Base-by-base conservation (phyloP, 768 basidiomycete species). In the Kwoniella dendrophila region DNA sequence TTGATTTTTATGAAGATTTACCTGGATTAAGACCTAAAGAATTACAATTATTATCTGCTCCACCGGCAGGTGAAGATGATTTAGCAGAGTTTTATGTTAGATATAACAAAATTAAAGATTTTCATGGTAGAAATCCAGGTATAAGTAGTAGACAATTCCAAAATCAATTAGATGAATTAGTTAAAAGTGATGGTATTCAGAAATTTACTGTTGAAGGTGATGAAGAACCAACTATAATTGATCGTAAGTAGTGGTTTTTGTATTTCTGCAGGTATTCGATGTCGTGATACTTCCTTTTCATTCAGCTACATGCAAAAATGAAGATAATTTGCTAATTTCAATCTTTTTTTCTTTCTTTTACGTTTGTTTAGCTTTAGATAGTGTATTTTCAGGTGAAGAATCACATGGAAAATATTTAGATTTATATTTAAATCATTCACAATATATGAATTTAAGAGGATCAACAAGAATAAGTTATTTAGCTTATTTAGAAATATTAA, bases 91-190 rank as follows among this genome's bases (percentile, higher is more conserved):
- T 99, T 82, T 98, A 99, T 82, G 83, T 88, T 79, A 88, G 96
- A 82, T 87, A 98, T 83, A 88, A 86, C 76, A 92, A 90, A 85
- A 87, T 98, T 80, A 91, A 94, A 82, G 92, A 94, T 78, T 92
- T 95, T 85, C 88, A 98, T 84, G 85, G 84, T 81, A 91, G 91
- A 83, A 93, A 97, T 84, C 93, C 93, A 82, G 90, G 94, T 82
- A 83, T 89, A 81, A 84, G 85, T 74, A 84, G 88, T 34, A 57
- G 73, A 41, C 62, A 65, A 63, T 88, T 95, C 80, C 87, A 91
- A 79, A 83, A 86, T 66, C 92, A 95, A 81, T 84, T 96, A 66
- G 90, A 92, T 68, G 89, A 92, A 59, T 61, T 77, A 49, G 76
- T 77, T 3, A 61, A 78, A 44, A 67, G 73, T 7, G 80, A 79